Base-by-base conservation (phyloP, 2,329 filamentous ascomycete genomes). In the Tolypocladium nubicola region DNA sequence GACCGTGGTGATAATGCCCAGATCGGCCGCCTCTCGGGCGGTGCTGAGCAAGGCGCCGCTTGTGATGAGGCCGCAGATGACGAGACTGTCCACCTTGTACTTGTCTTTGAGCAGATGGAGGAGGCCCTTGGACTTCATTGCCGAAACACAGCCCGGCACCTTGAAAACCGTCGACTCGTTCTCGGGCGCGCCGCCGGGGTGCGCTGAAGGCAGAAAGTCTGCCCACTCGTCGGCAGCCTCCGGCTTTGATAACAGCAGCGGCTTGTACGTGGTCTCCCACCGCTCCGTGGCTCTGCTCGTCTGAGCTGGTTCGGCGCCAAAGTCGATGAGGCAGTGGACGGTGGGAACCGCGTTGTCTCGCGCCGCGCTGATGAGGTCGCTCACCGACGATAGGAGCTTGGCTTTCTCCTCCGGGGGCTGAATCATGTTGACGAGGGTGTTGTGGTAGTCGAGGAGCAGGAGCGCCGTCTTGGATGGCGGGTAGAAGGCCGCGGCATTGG, bases 31-130 rank as follows among this genome's bases (percentile, higher is more conserved):
- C 14, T 61, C 56, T 11, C 54, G 47, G 3, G 61, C 59, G 8
- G 60, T 59, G n/a, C 57, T 59, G 21, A 61, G 30, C 23, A 62
- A 52, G 6, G 61, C 58, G 16, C 61, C 58, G 30, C 56, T 61
- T 5, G 61, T 59, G 10, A 53, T 26, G 14, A 60, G 35, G 14
- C 59, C 59, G 50, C 59, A 56, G 16, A 62, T 57, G 14, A 61
- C 33, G 26, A 62, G 40, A 41, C 58, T 58, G 8, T 57, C 19
- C 2, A 56, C 33, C 1, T 47, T 55, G 49, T 47, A 49, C 39
- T 58, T 47, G 11, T 61, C 56, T 13, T 40, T 38, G 19, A 60
- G 57, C 4, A 53, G 55, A 6, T 26, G 6, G 19, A 58, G 33
- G n/a, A 61, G 40, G 6, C 45, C 35, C 7, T 23, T 3, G n/a